Percentiles rank a stretch among this genome's conserved stretches.
Conservation (phyloP, 2,329 filamentous ascomycete genomes). For the Cadophora sp. region DNA sequence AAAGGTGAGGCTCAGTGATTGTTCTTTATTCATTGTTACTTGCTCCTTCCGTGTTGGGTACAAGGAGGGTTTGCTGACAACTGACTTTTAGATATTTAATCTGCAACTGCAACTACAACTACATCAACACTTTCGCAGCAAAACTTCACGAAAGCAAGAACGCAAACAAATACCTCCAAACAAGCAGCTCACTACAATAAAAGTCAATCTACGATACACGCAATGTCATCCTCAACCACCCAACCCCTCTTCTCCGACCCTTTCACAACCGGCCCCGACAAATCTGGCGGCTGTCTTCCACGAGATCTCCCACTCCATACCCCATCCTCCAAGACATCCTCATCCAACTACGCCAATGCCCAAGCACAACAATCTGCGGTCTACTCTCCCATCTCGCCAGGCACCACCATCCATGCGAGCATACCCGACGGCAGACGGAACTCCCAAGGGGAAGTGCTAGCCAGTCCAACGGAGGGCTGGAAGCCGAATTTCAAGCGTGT, state of each 20-base stretch:
- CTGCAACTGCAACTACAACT: too few relatives aligned
- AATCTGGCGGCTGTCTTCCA: background rate
- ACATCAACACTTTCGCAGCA: background rate
- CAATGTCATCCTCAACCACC: slow-evolving; percentile 8
- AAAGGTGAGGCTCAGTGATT: background rate
- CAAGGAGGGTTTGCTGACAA: background rate
- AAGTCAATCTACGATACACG: background rate
- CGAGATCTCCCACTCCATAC: slow-evolving; percentile 6
- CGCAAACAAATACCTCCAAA: background rate
- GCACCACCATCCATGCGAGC: background rate
- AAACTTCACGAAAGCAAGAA: background rate
- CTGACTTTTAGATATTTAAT: too few relatives aligned
- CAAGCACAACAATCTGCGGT: background rate
- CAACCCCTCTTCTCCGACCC: slow-evolving; percentile 7
- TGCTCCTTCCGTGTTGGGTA: background rate
- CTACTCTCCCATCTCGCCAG: background rate
- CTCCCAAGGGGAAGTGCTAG: slow-evolving; percentile 35
- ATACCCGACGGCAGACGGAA: slow-evolving; percentile 40
- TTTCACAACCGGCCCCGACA: slow-evolving; percentile 8
- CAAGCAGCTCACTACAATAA: background rate
- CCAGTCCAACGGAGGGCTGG: slow-evolving; percentile 38
- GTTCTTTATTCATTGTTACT: background rate
- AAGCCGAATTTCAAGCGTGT: slow-evolving; percentile 34
- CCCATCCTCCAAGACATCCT: background rate
- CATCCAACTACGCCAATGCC: slow-evolving; percentile 13